phyloP scores from a whole-genome alignment of 2,329 filamentous ascomycete species.

The Phoma sp. region DNA sequence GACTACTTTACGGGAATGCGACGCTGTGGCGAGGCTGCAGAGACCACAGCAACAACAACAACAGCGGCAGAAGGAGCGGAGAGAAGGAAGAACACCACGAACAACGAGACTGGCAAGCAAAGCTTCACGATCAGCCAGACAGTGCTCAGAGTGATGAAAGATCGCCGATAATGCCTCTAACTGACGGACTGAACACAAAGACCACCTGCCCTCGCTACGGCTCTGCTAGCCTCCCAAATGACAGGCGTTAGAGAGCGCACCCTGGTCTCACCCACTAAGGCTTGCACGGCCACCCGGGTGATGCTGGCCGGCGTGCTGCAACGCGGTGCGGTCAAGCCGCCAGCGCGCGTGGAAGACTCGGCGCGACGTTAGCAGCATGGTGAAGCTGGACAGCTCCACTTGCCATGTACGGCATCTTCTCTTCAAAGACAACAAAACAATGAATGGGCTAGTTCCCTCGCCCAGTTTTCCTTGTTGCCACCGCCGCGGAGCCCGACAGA shows the following conservation, averaged over 20 bases:
- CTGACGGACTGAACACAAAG: conserved; percentile 7
- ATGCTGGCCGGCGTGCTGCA: conserved; percentile 2
- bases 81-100: neutral
- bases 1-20: conserved; percentile 2
- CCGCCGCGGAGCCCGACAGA: neutral
- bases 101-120: neutral
- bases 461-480: neutral
- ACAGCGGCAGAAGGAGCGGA: conserved; percentile 3
- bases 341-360: conserved; percentile 15
- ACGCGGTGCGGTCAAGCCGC: conserved; percentile 10
- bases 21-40: neutral
- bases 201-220: conserved; percentile 17
- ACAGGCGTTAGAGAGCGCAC: conserved; percentile 12
- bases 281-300: conserved; percentile 5
- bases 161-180: conserved; percentile 8
- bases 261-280: conserved; percentile 7
- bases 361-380: conserved; percentile 6
- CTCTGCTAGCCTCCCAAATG: conserved; percentile 8
- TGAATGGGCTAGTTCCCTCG: neutral
- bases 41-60: neutral
- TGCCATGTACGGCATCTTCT: neutral
- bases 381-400: neutral
- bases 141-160: conserved; percentile 8
- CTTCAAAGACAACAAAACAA: no score
- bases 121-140: conserved; percentile 2